Base-by-base conservation (phyloP, 257 asterid genomes). In the Striga asiatica region DNA sequence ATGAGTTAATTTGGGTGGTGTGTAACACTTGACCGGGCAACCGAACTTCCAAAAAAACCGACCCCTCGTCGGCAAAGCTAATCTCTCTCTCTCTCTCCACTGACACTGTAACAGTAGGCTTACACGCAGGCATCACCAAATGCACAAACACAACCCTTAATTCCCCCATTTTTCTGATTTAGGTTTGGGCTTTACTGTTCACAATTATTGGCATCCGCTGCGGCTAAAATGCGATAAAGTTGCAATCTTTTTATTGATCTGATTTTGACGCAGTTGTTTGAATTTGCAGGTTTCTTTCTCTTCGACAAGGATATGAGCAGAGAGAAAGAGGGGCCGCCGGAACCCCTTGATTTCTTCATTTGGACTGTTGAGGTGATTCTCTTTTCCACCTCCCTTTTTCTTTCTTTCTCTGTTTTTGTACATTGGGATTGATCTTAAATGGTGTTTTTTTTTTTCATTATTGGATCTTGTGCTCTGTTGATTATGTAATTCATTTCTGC, bases 281-380 rank as follows among this genome's bases (percentile, higher is more conserved):
- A 41, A n/a, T 43, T 43, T 39, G n/a, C 16, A 39, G 47, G 47
- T 13, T 39, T 20, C 14, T 41, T 38, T 38, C 4, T 41, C 21
- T n/a, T n/a, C n/a, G n/a, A n/a, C 8, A 43, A 18, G 50, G 50
- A 43, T 18, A 43, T 43, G 50, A 43, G 25, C 25, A 43, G 19
- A 43, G 24, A 17, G 0, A 43, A 19, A 23, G 29, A 46, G 6
- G 22, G 52, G 5, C 31, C 52, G 2, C 52, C 52, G 52, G 52
- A 46, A 21, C 52, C 52, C 29, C 29, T 46, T 9, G 52, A 46
- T 46, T 46, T 46, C 52, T 46, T 46, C 11, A 46, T 46, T 46
- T 46, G 52, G 52, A 46, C 52, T 46, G 52, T 46, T 46, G 52
- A 46, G 29, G 52, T 46, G 3, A 46, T 12, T 21, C 6, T 5